These are phyloP conservation scores for Aaosphaeria pasadenensis DNA, from an alignment of 2,329 filamentous ascomycete species.

Conservation along the genomic window DNA sequence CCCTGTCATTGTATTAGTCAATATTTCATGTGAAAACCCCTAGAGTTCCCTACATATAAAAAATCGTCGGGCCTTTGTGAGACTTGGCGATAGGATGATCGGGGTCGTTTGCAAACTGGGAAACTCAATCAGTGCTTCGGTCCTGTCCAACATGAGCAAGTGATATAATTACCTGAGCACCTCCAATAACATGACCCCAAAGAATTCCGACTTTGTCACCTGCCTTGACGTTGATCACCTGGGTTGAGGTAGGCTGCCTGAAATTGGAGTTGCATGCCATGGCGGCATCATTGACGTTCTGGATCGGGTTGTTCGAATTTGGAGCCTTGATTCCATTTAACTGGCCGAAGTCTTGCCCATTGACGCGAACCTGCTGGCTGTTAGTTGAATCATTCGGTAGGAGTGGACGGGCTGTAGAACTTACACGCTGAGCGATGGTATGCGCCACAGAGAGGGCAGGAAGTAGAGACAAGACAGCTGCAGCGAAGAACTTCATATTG, in stretches of 20 bases:
- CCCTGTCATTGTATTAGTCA: constrained; percentile 13
- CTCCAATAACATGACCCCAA: constrained; percentile 56
- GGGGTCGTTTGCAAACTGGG: constrained; percentile 33
- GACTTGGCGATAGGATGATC: constrained; percentile 50
- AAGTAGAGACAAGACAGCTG: constrained; percentile 20
- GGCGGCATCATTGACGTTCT: constrained; percentile 45
- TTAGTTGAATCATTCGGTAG: background rate
- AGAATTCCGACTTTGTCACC: constrained; percentile 53
- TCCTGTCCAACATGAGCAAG: background rate
- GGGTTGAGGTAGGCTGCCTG: constrained; percentile 33
- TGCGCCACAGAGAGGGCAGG: constrained; percentile 38
- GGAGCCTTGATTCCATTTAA: constrained; percentile 51
- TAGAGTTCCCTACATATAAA: constrained; percentile 31
- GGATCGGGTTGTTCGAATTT: constrained; percentile 50
- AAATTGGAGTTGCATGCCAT: constrained; percentile 49
- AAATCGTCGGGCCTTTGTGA: constrained; percentile 45
- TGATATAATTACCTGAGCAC: constrained; percentile 42
- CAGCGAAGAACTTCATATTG: constrained; percentile 29
- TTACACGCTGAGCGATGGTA: constrained; percentile 40
- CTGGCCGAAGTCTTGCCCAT: constrained; percentile 50
- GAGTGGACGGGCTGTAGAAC: background rate
- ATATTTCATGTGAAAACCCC: background rate
- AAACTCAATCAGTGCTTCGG: background rate
- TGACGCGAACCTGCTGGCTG: constrained; percentile 43
- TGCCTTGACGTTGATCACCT: constrained; percentile 48